Percentiles rank a stretch among this genome's conserved stretches.
Evolutionary conservation across 768 basidiomycete species (phyloP).

Genomic region (Leccinum longicurvipes): DNA sequence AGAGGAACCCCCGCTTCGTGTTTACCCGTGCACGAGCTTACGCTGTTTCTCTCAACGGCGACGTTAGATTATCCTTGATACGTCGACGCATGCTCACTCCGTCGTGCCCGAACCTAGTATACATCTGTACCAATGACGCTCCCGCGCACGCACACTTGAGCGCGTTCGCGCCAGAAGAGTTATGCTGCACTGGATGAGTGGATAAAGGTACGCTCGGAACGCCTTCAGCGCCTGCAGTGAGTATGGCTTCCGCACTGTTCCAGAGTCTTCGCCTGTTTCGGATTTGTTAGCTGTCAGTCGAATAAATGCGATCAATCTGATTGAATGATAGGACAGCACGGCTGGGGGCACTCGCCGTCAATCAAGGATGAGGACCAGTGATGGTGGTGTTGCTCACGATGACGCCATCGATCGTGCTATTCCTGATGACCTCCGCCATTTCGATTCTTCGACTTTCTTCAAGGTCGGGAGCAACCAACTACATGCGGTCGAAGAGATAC

Average conservation of each 20-base stretch:
- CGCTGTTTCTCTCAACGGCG: conserved; percentile 53
- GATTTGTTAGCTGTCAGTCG: conserved; percentile 50
- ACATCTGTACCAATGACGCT: conserved; percentile 84
- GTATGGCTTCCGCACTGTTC: conserved; percentile 78
- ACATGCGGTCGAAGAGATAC: conserved; percentile 66
- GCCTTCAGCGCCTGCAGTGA: conserved; percentile 70
- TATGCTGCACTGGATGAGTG: no score
- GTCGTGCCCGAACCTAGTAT: conserved; percentile 88
- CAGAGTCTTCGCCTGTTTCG: conserved; percentile 89
- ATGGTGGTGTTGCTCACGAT: conserved; percentile 98
- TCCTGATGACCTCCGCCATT: conserved; percentile 76
- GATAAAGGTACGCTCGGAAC: no score
- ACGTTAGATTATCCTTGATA: conserved; percentile 85
- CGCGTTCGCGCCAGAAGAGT: conserved; percentile 83
- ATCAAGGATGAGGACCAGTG: conserved; percentile 61
- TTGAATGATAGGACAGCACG: not conserved
- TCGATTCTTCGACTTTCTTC: conserved; percentile 72
- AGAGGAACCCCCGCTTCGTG: no score
- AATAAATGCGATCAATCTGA: conserved; percentile 21
- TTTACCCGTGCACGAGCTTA: no score
- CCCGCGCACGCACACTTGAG: conserved; percentile 88
- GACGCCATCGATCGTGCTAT: conserved; percentile 81
- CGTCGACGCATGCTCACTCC: conserved; percentile 82
- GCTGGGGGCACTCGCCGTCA: conserved; percentile 47
- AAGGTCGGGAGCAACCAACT: conserved; percentile 88